phyloP scores from a whole-genome alignment of 345 rosid genomes.

The Aegle marmelos region DNA sequence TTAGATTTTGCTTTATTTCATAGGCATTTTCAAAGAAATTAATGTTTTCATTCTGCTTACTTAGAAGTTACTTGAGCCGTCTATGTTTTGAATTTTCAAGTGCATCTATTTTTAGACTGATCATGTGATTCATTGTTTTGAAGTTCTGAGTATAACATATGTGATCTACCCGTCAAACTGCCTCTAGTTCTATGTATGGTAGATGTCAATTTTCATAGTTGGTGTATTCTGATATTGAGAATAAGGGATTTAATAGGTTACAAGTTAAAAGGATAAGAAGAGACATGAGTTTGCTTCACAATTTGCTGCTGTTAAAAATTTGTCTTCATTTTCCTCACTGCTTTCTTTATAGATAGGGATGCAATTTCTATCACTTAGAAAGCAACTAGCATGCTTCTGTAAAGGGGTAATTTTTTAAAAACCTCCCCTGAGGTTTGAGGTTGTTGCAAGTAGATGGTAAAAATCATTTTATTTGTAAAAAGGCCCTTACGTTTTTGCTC shows the following conservation, averaged over 20 bases:
- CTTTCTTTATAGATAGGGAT: conserved; percentile 28
- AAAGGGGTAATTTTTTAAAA: too few species aligned
- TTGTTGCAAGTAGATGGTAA: too few species aligned
- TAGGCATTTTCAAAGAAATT: neutral
- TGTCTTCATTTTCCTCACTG: neutral
- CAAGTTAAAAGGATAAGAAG: neutral
- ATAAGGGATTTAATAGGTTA: neutral
- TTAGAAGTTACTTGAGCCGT: neutral
- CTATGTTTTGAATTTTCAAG: neutral
- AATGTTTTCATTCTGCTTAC: neutral
- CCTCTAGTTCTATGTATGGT: neutral
- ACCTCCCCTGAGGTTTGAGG: too few species aligned
- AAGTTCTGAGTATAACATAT: neutral
- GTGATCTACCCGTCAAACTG: neutral
- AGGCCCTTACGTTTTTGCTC: too few species aligned
- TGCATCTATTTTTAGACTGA: neutral
- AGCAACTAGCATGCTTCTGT: conserved; percentile 34
- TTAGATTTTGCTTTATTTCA: neutral
- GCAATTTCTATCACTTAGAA: conserved; percentile 26
- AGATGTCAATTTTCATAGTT: neutral
- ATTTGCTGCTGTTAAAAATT: neutral
- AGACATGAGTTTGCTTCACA: neutral
- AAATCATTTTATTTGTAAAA: too few species aligned
- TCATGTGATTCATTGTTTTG: neutral
- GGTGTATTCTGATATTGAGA: neutral